Conservation (phyloP, 2,329 filamentous ascomycete species). For the Diaporthe australafricana region DNA sequence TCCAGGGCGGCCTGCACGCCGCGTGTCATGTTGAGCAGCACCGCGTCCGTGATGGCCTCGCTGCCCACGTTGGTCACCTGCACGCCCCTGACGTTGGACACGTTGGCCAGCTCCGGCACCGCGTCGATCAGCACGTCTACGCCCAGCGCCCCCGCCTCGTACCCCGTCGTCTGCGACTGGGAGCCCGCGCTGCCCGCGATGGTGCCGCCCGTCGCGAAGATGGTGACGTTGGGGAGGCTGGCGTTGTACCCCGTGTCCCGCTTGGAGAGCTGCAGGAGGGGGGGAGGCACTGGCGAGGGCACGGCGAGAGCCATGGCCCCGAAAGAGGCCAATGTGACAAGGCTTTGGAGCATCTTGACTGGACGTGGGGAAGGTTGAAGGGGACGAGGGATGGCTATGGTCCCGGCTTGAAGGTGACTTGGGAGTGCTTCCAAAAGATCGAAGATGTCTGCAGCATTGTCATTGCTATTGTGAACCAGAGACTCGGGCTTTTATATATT, state of each 20-base stretch:
- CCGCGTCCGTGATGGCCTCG: slow-evolving; percentile 58
- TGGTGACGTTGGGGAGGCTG: slow-evolving; percentile 64
- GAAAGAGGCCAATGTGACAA: not conserved
- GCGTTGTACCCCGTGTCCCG: slow-evolving; percentile 32
- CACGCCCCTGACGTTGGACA: slow-evolving; percentile 65
- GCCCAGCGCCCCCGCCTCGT: slow-evolving; percentile 56
- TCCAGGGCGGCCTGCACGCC: slow-evolving; percentile 62
- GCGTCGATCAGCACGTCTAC: slow-evolving; percentile 64
- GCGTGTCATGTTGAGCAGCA: slow-evolving; percentile 60
- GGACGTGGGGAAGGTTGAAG: too few relatives aligned
- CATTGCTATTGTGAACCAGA: not conserved
- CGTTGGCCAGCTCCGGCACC: slow-evolving; percentile 64
- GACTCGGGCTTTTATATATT: not conserved
- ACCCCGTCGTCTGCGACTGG: slow-evolving; percentile 58
- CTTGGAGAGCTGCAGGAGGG: slow-evolving; percentile 18
- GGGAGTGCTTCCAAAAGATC: not conserved
- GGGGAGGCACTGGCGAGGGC: not conserved
- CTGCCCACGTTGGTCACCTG: slow-evolving; percentile 64
- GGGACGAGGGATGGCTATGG: not conserved
- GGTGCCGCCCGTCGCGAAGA: slow-evolving; percentile 69
- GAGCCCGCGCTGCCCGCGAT: slow-evolving; percentile 65
- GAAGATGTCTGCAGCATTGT: not conserved
- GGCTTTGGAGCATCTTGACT: slow-evolving; percentile 3
- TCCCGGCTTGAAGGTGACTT: not conserved
- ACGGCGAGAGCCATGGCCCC: slow-evolving; percentile 25